These are phyloP conservation scores for Apiospora saccharicola DNA, from an alignment of 2,329 filamentous ascomycete genomes.

Conservation along the genomic window DNA sequence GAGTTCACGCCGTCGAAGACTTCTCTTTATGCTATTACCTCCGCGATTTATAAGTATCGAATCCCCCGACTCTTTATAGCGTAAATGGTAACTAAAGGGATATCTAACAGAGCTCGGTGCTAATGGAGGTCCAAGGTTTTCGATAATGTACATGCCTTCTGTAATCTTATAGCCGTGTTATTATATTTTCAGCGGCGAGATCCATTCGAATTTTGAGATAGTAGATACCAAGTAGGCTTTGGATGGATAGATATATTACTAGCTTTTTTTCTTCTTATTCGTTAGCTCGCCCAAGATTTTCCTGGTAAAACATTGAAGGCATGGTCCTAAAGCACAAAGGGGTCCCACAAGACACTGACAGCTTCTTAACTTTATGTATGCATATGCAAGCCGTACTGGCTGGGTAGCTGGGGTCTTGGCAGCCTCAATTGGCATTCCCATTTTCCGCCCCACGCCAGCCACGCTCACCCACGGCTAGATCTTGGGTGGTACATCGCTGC, in stretches of 20 bases:
- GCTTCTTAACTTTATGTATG: too few species aligned
- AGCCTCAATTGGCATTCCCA: neutral
- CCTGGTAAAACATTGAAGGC: too few species aligned
- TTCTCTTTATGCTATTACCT: too few species aligned
- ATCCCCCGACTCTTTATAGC: too few species aligned
- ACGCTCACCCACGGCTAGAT: too few species aligned
- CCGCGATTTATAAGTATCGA: too few species aligned
- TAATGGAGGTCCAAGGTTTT: neutral
- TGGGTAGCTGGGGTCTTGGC: neutral
- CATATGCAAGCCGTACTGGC: neutral
- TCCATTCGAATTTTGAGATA: neutral
- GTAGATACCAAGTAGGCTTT: neutral
- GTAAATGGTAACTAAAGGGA: too few species aligned
- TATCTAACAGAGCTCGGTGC: constrained; percentile 10
- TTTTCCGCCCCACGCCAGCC: neutral
- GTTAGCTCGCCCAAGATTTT: neutral
- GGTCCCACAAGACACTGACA: too few species aligned
- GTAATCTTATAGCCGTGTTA: neutral
- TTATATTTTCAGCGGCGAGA: neutral
- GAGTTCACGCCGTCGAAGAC: too few species aligned
- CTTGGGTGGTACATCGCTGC: constrained; percentile 14
- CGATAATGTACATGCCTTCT: neutral
- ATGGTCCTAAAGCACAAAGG: too few species aligned
- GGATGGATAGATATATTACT: neutral
- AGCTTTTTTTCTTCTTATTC: neutral